Base-by-base conservation (phyloP, 495 filamentous ascomycete genomes). In the Penicillium taxi region DNA sequence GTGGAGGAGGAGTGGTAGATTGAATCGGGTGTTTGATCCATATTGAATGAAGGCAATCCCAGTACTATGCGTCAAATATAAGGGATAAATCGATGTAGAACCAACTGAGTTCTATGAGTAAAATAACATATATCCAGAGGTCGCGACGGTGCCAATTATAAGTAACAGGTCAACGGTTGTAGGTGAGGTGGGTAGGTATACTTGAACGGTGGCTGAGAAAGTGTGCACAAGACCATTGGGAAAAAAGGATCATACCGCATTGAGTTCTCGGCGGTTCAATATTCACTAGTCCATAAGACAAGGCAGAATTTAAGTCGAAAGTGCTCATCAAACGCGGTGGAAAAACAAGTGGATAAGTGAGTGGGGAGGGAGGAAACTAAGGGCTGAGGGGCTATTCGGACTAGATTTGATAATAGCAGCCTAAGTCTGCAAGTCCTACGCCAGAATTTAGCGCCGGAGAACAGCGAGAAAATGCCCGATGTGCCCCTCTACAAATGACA, bases 221-320 rank as follows among this genome's bases (percentile, higher is more conserved):
- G 22, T 6, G 39, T 35, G 38, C 58, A 52, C 49, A 45, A 37
- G 38, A 55, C 36, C 37, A 55, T 58, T 59, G 53, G 53, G 46
- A 50, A 25, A 37, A 35, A 46, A 39, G 50, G 26, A 35, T 34
- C 45, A 48, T 36, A 44, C 48, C 36, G 50, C 44, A 56, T 52
- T 32, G 42, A 47, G 35, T 41, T 41, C 47, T 38, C 26, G 38
- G 39, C 28, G 34, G 37, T 37, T 48, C 56, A 48, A 48, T 41
- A 51, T 37, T 46, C 32, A 27, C 44, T 31, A 27, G 31, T 39
- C 48, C 37, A 32, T 40, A 34, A 42, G 56, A 37, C 58, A 56
- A 66, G 63, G 63, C 63, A 63, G 63, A 64, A 43, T 64, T 50
- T 28, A 13, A 41, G 34, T 15, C 34, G 37, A 40, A 42, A 43